These are phyloP conservation scores for Danielia reshetovae DNA, from an alignment of 805 yeast species.

Conservation along the genomic window DNA sequence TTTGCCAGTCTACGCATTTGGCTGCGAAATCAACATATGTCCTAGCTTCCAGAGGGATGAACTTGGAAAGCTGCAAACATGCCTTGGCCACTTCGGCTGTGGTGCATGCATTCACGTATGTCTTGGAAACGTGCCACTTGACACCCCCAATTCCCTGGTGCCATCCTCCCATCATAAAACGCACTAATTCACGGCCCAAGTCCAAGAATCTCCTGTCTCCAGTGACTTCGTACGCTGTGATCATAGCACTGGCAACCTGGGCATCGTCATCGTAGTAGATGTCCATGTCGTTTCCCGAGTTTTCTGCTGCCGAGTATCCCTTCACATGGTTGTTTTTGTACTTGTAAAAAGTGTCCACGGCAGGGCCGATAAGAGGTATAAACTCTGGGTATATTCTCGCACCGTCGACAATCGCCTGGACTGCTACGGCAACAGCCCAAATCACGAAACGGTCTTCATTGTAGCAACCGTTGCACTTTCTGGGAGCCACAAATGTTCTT, in stretches of 20 bases:
- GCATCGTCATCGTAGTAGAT: constrained; percentile 76
- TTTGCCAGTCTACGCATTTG: constrained; percentile 56
- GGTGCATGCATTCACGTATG: constrained; percentile 61
- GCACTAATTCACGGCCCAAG: constrained; percentile 52
- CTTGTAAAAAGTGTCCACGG: constrained; percentile 44
- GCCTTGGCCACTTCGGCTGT: constrained; percentile 66
- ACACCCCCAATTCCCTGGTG: constrained; percentile 57
- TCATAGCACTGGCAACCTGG: constrained; percentile 61
- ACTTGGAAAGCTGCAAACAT: constrained; percentile 52
- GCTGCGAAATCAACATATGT: constrained; percentile 56
- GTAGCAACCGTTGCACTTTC: constrained; percentile 37
- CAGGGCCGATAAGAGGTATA: constrained; percentile 50
- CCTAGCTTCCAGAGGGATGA: constrained; percentile 45
- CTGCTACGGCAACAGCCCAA: constrained; percentile 67
- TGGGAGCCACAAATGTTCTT: constrained; percentile 37
- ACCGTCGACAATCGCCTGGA: constrained; percentile 66
- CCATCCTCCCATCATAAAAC: constrained; percentile 66
- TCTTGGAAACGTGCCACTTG: constrained; percentile 60
- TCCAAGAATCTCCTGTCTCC: constrained; percentile 50
- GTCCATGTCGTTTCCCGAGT: constrained; percentile 55
- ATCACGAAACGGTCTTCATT: constrained; percentile 53
- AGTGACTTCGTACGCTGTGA: constrained; percentile 67
- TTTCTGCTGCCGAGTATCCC: constrained; percentile 65
- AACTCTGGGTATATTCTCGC: constrained; percentile 50
- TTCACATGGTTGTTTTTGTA: constrained; percentile 48